Evolutionary conservation across 129 eudicot species (phyloP), one percentile per base, ranked within the genome.

Genomic region (Centrapalus pauciflorus): DNA sequence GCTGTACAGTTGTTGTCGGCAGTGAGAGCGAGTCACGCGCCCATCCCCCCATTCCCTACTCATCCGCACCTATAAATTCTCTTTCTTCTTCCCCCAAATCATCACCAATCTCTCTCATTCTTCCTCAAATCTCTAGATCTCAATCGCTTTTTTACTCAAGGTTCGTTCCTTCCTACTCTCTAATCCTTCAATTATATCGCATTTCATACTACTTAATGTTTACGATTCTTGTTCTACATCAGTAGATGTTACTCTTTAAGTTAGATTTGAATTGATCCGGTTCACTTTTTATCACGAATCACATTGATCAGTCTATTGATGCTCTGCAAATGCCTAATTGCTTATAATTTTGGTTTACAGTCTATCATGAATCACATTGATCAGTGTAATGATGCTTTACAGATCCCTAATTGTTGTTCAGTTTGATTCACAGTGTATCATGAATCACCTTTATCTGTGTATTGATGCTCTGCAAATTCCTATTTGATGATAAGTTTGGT

Each of bases 1-100:
- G 54, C 40, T 55, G 74, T 27, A 69, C 64, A 25, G 55, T 17
- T 55, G 27, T 14, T 70, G 75, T 70, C 45, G 75, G 64, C 58
- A 48, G 46, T 37, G 43, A 34, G 43, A 34, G 25, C 11, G 57
- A 45, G 55, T 63, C 55, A 25, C 28, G 23, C 30, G 27, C 67
- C 21, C 29, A 21, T 20, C 56, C 7, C 56, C 7, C 24, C 30
- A 7, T 0, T 29, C 25, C 64, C 43, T 30, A 6, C 8, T 34
- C 56, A 23, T 9, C 51, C 38, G 52, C 73, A 69, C 58, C 67
- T 71, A 71, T 71, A 71, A 46, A 61, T 71, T 2, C 67, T 67
- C 67, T 57, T 13, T 21, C 51, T 34, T 48, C 52, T 24, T 25
- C 25, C 17, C 9, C 13, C 13, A 0, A 24, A 41, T 34, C 76